A percentile compares a stretch with the other conserved stretches of the same genome.
Evolutionary conservation across 371 early-diverging fungal genomes (phyloP).

Genomic region (Zopfochytrium polystomum): DNA sequence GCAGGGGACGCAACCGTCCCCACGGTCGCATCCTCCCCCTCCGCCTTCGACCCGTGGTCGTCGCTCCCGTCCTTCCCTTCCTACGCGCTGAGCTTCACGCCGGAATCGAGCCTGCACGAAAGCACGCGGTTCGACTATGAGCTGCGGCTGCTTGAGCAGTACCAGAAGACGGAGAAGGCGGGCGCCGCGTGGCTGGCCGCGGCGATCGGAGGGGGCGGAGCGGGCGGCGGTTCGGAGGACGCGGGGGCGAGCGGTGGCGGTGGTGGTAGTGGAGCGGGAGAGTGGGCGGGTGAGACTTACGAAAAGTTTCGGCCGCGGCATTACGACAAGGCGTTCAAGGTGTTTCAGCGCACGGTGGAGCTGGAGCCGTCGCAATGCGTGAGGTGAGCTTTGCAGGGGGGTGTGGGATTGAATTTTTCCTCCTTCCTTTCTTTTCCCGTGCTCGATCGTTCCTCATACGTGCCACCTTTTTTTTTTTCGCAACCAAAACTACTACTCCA

Average conservation of each 20-base stretch:
- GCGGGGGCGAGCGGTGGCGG: constrained; percentile 9
- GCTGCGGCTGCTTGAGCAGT: constrained; percentile 31
- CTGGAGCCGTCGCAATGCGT: constrained; percentile 81
- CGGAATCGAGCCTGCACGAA: too few species aligned
- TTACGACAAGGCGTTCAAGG: constrained; percentile 74
- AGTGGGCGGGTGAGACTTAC: constrained; percentile 67
- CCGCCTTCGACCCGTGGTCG: too few species aligned
- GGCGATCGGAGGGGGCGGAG: constrained; percentile 1
- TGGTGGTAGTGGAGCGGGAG: constrained; percentile 11
- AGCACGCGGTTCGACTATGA: constrained; percentile 26
- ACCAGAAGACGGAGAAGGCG: constrained; percentile 18
- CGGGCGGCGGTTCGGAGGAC: not conserved
- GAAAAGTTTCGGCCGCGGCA: constrained; percentile 69
- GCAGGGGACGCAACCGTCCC: too few species aligned
- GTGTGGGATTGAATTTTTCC: not conserved
- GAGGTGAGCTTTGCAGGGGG: constrained; percentile 49
- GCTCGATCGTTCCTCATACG: not conserved
- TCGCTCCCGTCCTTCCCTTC: constrained; percentile 28
- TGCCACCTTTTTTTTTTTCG: not conserved
- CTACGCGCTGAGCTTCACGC: constrained; percentile 29
- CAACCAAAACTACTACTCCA: constrained; percentile 14
- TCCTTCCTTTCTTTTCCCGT: not conserved
- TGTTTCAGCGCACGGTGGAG: constrained; percentile 68
- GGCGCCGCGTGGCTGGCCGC: constrained; percentile 9
- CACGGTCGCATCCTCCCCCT: too few species aligned